A percentile compares a stretch with the other conserved stretches of the same genome.
phyloP scores from a whole-genome alignment of 352 stramenopile species.

The Phytophthora crassamura region DNA sequence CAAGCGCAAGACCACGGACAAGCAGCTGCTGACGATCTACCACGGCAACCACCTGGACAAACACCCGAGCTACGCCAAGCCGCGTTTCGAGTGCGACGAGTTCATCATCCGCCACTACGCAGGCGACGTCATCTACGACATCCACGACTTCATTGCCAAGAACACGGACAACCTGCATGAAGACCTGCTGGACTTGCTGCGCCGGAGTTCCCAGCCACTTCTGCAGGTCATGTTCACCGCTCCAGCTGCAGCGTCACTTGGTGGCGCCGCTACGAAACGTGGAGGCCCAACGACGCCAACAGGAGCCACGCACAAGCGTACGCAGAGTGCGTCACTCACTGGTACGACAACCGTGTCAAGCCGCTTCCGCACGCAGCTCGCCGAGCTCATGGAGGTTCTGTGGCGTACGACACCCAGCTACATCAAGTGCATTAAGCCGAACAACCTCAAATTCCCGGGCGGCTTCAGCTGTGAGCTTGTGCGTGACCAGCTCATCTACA shows the following conservation, averaged over 20 bases:
- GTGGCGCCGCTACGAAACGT: constrained; percentile 34
- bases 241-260: constrained; percentile 15
- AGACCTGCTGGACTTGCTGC: constrained; percentile 82
- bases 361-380: constrained; percentile 80
- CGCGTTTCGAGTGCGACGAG: constrained; percentile 82
- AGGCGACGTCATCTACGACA: constrained; percentile 82
- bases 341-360: constrained; percentile 74
- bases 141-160: constrained; percentile 88
- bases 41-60: constrained; percentile 80
- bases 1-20: constrained; percentile 87
- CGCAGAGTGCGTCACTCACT: constrained; percentile 60
- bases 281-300: constrained; percentile 26
- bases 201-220: constrained; percentile 69
- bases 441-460: constrained; percentile 92
- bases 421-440: constrained; percentile 96
- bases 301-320: constrained; percentile 36
- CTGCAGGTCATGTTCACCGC: constrained; percentile 63
- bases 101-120: constrained; percentile 90
- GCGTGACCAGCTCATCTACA: constrained; percentile 92
- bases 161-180: constrained; percentile 92
- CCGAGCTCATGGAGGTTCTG: constrained; percentile 85
- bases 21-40: constrained; percentile 87
- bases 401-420: constrained; percentile 92
- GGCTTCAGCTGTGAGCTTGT: constrained; percentile 90
- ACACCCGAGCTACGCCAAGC: constrained; percentile 73